These are phyloP conservation scores for Pseudogymnoascus sp. DNA, from an alignment of 2,329 filamentous ascomycete species.

Conservation along the genomic window DNA sequence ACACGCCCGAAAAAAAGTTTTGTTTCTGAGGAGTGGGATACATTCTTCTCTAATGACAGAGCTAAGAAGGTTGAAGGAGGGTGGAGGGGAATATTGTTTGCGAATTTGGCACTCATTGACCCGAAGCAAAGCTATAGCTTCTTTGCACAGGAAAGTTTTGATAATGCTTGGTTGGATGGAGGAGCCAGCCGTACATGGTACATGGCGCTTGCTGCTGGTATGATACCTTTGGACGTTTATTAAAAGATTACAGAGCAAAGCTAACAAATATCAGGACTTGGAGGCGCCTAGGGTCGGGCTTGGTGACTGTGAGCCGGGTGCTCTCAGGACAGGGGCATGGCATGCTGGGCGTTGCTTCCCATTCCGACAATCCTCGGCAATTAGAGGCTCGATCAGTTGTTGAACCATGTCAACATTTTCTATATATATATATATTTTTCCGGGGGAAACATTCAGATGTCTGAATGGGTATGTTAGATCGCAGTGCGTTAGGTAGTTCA, in stretches of 20 bases:
- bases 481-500: constrained; percentile 1
- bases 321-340: background rate
- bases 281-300: background rate
- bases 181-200: constrained; percentile 84
- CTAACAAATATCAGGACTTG: constrained; percentile 4
- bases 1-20: constrained; percentile 63
- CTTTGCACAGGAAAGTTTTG: constrained; percentile 62
- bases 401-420: background rate
- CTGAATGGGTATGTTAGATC: background rate
- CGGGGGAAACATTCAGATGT: background rate
- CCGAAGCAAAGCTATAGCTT: constrained; percentile 65
- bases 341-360: background rate
- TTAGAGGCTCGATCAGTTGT: background rate
- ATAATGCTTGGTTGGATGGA: constrained; percentile 67
- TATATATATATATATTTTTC: background rate
- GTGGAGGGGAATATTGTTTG: constrained; percentile 81
- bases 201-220: constrained; percentile 68
- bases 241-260: background rate
- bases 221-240: constrained; percentile 5
- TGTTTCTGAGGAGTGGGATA: constrained; percentile 75
- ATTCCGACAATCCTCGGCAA: background rate
- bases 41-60: constrained; percentile 65
- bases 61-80: constrained; percentile 62
- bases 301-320: background rate
- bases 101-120: constrained; percentile 73